These are phyloP conservation scores for Cyclostephanos tholiformis DNA, from an alignment of 108 stramenopile species.

Conservation along the genomic window DNA sequence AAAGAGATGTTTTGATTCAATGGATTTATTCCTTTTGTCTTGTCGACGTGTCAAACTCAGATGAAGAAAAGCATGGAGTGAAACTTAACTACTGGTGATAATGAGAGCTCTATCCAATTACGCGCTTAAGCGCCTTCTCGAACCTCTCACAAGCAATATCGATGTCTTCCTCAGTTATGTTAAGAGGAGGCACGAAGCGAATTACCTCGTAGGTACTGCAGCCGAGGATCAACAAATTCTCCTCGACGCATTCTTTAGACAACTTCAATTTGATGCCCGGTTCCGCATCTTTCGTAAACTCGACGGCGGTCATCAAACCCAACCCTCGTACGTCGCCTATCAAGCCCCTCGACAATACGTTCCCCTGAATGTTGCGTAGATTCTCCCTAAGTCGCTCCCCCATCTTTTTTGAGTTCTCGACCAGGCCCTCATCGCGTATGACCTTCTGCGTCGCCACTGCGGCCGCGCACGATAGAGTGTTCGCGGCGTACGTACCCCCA, in stretches of 20 bases:
- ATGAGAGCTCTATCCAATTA: constrained; percentile 6
- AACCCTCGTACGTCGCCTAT: constrained; percentile 66
- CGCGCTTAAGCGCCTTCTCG: constrained; percentile 60
- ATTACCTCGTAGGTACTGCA: constrained; percentile 84
- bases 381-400: constrained; percentile 52
- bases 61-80: no score
- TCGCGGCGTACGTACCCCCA: constrained; percentile 76
- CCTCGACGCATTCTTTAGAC: constrained; percentile 44
- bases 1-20: no score
- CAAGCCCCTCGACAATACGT: constrained; percentile 30
- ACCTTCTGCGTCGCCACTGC: constrained; percentile 66
- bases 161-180: constrained; percentile 77
- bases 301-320: constrained; percentile 73
- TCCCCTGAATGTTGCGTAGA: constrained; percentile 34
- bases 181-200: constrained; percentile 92
- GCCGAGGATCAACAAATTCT: constrained; percentile 89
- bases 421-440: constrained; percentile 55
- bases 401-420: constrained; percentile 48
- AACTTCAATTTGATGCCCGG: constrained; percentile 18
- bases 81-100: no score
- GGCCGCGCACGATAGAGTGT: constrained; percentile 68
- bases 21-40: no score
- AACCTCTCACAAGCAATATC: constrained; percentile 70
- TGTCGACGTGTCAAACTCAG: no score
- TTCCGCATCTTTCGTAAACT: constrained; percentile 56